These are phyloP conservation scores for Cercospora sp. DNA, from an alignment of 2,329 filamentous ascomycete genomes.

Conservation along the genomic window DNA sequence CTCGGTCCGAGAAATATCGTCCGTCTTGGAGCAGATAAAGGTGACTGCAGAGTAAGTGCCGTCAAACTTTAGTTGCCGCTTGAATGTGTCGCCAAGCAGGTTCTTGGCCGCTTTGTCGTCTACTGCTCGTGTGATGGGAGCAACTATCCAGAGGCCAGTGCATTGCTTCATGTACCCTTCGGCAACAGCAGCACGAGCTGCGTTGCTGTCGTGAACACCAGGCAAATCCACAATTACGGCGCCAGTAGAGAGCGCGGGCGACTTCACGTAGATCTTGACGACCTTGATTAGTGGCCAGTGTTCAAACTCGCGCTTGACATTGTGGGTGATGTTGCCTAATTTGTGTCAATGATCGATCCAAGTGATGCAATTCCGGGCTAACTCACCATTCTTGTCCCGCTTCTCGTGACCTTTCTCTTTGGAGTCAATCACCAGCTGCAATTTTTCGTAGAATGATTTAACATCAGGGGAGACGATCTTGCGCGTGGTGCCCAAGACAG, in stretches of 20 bases:
- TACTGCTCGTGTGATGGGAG: conserved; percentile 60
- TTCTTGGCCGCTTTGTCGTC: conserved; percentile 60
- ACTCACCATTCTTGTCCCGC: background rate
- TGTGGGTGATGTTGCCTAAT: conserved; percentile 46
- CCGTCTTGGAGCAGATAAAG: conserved; percentile 64
- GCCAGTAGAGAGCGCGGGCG: conserved; percentile 54
- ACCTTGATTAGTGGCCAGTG: conserved; percentile 57
- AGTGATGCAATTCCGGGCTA: background rate
- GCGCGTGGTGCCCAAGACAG: conserved; percentile 51
- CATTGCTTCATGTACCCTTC: conserved; percentile 62
- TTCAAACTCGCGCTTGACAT: conserved; percentile 38
- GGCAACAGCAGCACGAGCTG: conserved; percentile 59
- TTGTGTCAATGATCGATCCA: conserved; percentile 54
- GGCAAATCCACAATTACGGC: conserved; percentile 60
- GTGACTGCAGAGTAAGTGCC: conserved; percentile 56
- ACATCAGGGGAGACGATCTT: conserved; percentile 43
- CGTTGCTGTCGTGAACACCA: conserved; percentile 61
- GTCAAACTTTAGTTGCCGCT: conserved; percentile 61
- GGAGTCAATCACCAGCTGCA: conserved; percentile 40
- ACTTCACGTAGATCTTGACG: conserved; percentile 54
- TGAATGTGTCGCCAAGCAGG: conserved; percentile 58
- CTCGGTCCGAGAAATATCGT: conserved; percentile 57
- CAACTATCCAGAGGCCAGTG: conserved; percentile 62
- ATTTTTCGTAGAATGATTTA: conserved; percentile 45
- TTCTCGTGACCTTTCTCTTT: background rate